Evolutionary conservation across 768 basidiomycete species (phyloP).

Genomic region (Boletales sp.): DNA sequence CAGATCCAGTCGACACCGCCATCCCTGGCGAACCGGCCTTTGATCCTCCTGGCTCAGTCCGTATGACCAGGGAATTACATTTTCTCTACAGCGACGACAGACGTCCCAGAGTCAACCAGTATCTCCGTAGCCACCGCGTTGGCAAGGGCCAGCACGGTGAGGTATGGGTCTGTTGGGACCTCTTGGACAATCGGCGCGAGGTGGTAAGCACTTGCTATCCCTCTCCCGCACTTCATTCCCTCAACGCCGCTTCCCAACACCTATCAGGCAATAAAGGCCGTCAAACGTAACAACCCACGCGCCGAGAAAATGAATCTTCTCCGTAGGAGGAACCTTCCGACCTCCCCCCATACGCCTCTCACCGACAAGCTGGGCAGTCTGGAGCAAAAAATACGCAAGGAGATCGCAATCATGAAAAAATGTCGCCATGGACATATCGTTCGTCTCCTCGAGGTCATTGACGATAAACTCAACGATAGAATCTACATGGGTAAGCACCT

Average conservation of each 20-base stretch:
- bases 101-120: conserved; percentile 76
- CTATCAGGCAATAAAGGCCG: conserved; percentile 73
- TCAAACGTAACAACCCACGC: conserved; percentile 68
- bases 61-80: conserved; percentile 45
- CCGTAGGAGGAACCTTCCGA: conserved; percentile 44
- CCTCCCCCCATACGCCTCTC: conserved; percentile 48
- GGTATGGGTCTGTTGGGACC: conserved; percentile 72
- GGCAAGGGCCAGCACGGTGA: conserved; percentile 90
- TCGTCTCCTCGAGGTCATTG: conserved; percentile 88
- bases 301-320: conserved; percentile 59
- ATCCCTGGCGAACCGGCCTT: conserved; percentile 38
- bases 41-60: conserved; percentile 43
- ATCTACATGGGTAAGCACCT: conserved; percentile 87
- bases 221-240: conserved; percentile 2
- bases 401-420: conserved; percentile 99
- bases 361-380: conserved; percentile 66
- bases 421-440: conserved; percentile 88
- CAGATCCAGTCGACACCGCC: conserved; percentile 21
- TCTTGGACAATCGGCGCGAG: conserved; percentile 44
- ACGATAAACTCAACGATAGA: conserved; percentile 82
- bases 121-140: conserved; percentile 69
- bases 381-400: conserved; percentile 83
- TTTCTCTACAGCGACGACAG: conserved; percentile 38
- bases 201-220: conserved; percentile 34
- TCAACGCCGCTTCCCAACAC: conserved; percentile 6